Conservation (phyloP, 2,329 filamentous ascomycete species). For the Alternaria rosae region DNA sequence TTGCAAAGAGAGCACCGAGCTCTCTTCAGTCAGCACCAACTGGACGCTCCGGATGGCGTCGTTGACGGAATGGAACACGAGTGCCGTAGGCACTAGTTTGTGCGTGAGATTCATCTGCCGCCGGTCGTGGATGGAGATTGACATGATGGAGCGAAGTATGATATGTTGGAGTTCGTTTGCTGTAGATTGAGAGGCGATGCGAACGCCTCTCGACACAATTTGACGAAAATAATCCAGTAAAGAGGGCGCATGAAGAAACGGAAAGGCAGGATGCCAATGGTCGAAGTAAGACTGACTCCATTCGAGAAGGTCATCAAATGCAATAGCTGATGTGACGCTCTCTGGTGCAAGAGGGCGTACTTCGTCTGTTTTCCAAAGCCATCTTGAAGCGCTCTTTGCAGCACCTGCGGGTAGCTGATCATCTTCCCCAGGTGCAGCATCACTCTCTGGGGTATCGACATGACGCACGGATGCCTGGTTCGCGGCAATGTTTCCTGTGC, state of each 20-base stretch:
- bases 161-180: constrained; percentile 21
- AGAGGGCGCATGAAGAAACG: constrained; percentile 33
- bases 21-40: constrained; percentile 28
- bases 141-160: constrained; percentile 34
- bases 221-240: constrained; percentile 28
- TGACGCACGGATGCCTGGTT: constrained; percentile 2
- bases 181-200: constrained; percentile 1
- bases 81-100: constrained; percentile 17
- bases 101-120: constrained; percentile 18
- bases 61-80: constrained; percentile 30
- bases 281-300: constrained; percentile 40
- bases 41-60: constrained; percentile 29
- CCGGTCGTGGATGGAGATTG: constrained; percentile 31
- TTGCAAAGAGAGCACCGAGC: constrained; percentile 32
- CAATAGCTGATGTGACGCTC: constrained; percentile 2
- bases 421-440: constrained; percentile 29
- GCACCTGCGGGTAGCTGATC: constrained; percentile 29
- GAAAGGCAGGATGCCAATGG: constrained; percentile 37
- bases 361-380: constrained; percentile 28
- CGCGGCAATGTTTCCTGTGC: constrained; percentile 2
- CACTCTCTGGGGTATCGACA: constrained; percentile 26
- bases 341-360: constrained; percentile 12
- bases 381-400: constrained; percentile 29
- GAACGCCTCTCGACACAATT: constrained; percentile 5
- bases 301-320: constrained; percentile 33